Evolutionary conservation across 1,139 yeast species (phyloP).

Genomic region (Geotrichum macrosporum): DNA sequence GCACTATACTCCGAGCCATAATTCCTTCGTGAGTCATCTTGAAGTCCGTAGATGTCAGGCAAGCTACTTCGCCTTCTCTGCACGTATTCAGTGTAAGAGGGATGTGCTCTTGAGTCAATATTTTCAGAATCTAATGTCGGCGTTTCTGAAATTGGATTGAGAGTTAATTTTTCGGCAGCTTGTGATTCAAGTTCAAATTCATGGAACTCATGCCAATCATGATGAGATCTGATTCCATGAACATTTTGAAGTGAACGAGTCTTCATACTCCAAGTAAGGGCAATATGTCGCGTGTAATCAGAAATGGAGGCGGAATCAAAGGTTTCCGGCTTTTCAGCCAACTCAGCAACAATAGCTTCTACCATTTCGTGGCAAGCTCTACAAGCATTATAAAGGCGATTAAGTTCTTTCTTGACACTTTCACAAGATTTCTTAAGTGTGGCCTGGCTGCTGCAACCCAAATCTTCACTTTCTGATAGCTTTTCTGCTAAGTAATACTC

Average conservation of each 20-base stretch:
- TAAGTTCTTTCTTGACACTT: neutral
- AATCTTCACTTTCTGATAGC: too few relatives aligned
- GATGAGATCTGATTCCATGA: neutral
- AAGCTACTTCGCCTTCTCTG: too few relatives aligned
- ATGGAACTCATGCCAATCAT: neutral
- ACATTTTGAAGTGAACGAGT: neutral
- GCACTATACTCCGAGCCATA: too few relatives aligned
- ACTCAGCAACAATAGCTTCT: neutral
- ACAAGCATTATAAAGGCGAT: neutral
- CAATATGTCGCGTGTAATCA: constrained; percentile 2
- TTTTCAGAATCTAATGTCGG: neutral
- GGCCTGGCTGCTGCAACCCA: neutral
- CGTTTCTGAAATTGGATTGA: neutral
- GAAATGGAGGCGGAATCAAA: constrained; percentile 1
- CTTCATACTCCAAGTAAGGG: neutral
- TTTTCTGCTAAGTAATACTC: neutral
- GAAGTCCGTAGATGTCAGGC: too few relatives aligned
- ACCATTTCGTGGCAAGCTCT: neutral
- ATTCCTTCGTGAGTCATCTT: too few relatives aligned
- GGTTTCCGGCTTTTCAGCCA: constrained; percentile 1
- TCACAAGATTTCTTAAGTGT: neutral
- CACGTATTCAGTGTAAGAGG: too few relatives aligned
- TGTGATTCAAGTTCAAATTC: neutral
- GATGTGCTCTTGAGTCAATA: too few relatives aligned
- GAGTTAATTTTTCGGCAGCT: too few relatives aligned